These are phyloP conservation scores for Hamiltosporidium tvaerminnensis DNA, from an alignment of 371 early-diverging fungal genomes.

Conservation along the genomic window DNA sequence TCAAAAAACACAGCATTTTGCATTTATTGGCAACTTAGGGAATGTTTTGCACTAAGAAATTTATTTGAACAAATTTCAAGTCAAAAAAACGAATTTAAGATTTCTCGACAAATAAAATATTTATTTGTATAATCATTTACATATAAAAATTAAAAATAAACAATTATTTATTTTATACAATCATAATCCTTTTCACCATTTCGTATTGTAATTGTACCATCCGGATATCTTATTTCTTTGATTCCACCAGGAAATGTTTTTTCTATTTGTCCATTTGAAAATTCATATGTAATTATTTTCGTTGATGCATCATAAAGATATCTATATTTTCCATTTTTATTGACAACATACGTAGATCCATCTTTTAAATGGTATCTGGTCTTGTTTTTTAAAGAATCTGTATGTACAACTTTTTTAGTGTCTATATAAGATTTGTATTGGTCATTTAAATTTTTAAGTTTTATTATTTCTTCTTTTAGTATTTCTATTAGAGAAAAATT, in stretches of 20 bases:
- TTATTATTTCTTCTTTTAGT: slow-evolving; percentile 49
- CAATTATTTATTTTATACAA: background rate
- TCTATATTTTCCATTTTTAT: slow-evolving; percentile 42
- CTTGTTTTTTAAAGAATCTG: slow-evolving; percentile 40
- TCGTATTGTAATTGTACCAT: slow-evolving; percentile 50
- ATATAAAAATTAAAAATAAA: too few species aligned
- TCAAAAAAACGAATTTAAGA: too few species aligned
- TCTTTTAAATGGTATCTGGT: slow-evolving; percentile 50
- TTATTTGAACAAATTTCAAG: too few species aligned
- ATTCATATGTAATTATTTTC: slow-evolving; percentile 53
- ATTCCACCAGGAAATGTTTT: slow-evolving; percentile 50
- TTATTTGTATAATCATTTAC: too few species aligned
- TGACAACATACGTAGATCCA: slow-evolving; percentile 52
- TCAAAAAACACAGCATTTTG: too few species aligned
- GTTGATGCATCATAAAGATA: slow-evolving; percentile 53
- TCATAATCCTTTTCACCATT: slow-evolving; percentile 50
- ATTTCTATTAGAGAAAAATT: slow-evolving; percentile 43
- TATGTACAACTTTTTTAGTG: slow-evolving; percentile 47
- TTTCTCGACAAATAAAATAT: too few species aligned
- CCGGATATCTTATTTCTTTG: slow-evolving; percentile 52
- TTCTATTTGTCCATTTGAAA: slow-evolving; percentile 55
- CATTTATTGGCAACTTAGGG: too few species aligned
- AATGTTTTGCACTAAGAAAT: too few species aligned
- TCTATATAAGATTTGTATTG: slow-evolving; percentile 39
- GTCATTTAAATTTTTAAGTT: slow-evolving; percentile 39